Evolutionary conservation across 495 filamentous ascomycete genomes (phyloP), one percentile per base, ranked within the genome.

Genomic region (Xylaria scruposa): DNA sequence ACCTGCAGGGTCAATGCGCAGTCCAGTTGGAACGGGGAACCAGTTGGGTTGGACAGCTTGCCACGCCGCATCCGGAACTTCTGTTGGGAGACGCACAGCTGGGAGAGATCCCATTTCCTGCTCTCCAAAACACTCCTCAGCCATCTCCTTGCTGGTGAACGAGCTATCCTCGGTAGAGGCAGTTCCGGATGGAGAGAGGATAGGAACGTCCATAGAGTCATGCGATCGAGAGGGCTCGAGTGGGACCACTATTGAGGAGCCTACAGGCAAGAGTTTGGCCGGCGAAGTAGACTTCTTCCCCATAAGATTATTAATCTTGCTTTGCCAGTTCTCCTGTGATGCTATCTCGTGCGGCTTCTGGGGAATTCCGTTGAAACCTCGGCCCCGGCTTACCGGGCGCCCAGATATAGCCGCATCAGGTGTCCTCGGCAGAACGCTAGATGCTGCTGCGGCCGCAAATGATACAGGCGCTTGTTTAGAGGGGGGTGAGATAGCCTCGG

Each of bases 51-150:
- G 67, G 0, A 72, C 76, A 31, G 82, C 79, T 76, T 82, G 77
- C 88, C 89, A 82, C 74, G 81, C 76, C 53, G 80, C 78, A 21
- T 87, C 84, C 9, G 91, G 90, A 33, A 88, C 86, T 69, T 84
- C 85, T 29, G 82, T 83, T 15, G 93, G 92, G 4, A 94, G 83
- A 61, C 86, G 88, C 19, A 95, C 88, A 44, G 88, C 85, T 13
- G 92, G 92, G 26, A 92, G 79, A 53, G 92, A 94, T 5, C 92
- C 93, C 78, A 91, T 91, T 79, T 94, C 93, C 70, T 92, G 91
- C 77, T 95, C 91, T 71, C 94, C 93, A 68, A 95, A 94, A 73
- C 93, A 91, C 69, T 91, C 92, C 72, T 95, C 93, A 40, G 90
- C 91, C 74, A 91, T 90, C 31, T 88, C 88, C 72, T 88, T 90